phyloP scores from a whole-genome alignment of 2,329 filamentous ascomycete genomes.

The Fusarium redolens region DNA sequence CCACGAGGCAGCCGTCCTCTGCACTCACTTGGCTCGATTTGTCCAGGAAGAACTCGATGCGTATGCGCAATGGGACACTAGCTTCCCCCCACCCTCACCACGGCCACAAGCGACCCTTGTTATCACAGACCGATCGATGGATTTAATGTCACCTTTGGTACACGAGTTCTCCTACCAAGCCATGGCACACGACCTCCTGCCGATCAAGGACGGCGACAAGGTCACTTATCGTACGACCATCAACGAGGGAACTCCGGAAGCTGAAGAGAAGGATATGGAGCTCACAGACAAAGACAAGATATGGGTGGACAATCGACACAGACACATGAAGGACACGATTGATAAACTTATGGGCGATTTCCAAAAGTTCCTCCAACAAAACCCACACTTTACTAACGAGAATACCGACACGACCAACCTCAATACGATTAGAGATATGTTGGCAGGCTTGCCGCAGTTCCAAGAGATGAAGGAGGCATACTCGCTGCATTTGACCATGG shows the following conservation, averaged over 20 bases:
- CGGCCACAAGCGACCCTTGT: conserved; percentile 85
- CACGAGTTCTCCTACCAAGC: conserved; percentile 99
- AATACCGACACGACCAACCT: conserved; percentile 77
- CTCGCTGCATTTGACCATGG: conserved; percentile 94
- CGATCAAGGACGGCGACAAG: conserved; percentile 89
- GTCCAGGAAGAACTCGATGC: conserved; percentile 91
- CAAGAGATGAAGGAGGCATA: conserved; percentile 96
- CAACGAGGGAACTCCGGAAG: conserved; percentile 76
- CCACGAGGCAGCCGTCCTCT: conserved; percentile 90
- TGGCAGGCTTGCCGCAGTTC: conserved; percentile 93
- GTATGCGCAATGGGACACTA: conserved; percentile 84
- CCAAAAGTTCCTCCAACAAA: conserved; percentile 88
- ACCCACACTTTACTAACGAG: conserved; percentile 89
- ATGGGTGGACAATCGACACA: conserved; percentile 94
- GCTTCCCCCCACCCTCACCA: conserved; percentile 83
- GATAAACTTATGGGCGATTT: conserved; percentile 94
- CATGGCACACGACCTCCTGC: conserved; percentile 94
- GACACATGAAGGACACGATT: conserved; percentile 98
- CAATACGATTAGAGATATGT: conserved; percentile 96
- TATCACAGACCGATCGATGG: conserved; percentile 93
- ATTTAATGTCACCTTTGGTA: conserved; percentile 85
- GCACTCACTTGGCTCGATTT: conserved; percentile 87
- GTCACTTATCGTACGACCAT: conserved; percentile 84
- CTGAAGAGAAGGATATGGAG: conserved; percentile 90
- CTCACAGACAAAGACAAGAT: conserved; percentile 91